phyloP scores from a whole-genome alignment of 495 filamentous ascomycete species.

The Cercophora samala region DNA sequence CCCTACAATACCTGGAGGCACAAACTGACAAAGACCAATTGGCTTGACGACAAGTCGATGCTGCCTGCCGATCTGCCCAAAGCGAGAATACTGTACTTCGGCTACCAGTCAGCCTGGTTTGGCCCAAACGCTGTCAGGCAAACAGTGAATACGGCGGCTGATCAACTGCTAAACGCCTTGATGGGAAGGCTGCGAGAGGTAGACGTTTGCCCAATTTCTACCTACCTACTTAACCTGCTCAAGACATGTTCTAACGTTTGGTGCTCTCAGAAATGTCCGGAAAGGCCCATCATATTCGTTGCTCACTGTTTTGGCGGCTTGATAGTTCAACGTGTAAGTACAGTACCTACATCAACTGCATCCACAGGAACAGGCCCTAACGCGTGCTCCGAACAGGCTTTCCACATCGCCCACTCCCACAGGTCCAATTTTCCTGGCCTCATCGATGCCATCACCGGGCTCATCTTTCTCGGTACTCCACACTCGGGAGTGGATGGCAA shows the following conservation, averaged over 20 bases:
- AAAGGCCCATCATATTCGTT: neutral
- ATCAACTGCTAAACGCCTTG: neutral
- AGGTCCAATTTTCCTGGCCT: neutral
- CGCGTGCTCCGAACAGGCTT: neutral
- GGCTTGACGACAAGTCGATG: neutral
- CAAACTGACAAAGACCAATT: neutral
- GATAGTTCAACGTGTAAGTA: neutral
- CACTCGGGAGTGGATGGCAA: neutral
- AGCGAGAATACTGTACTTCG: neutral
- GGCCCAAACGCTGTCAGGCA: neutral
- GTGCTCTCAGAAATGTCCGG: too few relatives aligned
- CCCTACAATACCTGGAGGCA: neutral
- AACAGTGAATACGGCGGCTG: neutral
- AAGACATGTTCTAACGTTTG: too few relatives aligned
- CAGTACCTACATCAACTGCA: too few relatives aligned
- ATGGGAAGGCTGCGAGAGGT: neutral
- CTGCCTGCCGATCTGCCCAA: neutral
- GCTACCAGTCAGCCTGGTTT: neutral
- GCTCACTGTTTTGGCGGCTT: neutral
- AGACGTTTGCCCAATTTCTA: too few relatives aligned
- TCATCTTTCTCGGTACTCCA: neutral
- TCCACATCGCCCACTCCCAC: neutral
- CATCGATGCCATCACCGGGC: neutral
- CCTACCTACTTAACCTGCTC: too few relatives aligned
- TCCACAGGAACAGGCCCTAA: too few relatives aligned